Evolutionary conservation across 1,284 basidiomycete genomes (phyloP).

Genomic region (Trichosporon inkin): DNA sequence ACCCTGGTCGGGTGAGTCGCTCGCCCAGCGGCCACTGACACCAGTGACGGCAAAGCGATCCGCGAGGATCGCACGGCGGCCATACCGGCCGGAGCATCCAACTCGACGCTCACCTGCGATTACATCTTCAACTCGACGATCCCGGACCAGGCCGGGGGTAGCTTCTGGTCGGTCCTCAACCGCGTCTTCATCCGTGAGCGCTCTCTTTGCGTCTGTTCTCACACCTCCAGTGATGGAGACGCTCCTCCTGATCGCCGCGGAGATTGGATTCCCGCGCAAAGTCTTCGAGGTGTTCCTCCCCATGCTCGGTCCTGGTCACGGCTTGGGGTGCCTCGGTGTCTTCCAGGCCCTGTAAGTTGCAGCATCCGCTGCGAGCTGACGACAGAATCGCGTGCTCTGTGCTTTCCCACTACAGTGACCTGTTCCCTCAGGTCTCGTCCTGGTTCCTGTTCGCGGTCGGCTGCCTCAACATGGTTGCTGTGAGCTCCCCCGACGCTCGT

Average conservation of each 20-base stretch:
- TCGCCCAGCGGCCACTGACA: not conserved
- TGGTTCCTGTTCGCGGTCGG: constrained; percentile 82
- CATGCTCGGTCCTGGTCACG: constrained; percentile 75
- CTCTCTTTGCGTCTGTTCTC: not conserved
- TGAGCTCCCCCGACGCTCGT: constrained; percentile 4
- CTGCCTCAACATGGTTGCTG: constrained; percentile 70
- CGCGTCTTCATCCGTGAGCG: constrained; percentile 63
- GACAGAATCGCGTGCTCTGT: constrained; percentile 65
- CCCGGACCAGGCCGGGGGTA: constrained; percentile 77
- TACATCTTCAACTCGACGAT: constrained; percentile 70
- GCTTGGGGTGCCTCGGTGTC: constrained; percentile 73
- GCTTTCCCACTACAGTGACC: constrained; percentile 71
- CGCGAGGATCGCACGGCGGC: not conserved
- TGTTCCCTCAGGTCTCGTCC: constrained; percentile 73
- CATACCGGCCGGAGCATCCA: not conserved
- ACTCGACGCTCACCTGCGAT: constrained; percentile 52
- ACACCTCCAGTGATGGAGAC: constrained; percentile 58
- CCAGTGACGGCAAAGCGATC: constrained; percentile 54
- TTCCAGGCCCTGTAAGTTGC: constrained; percentile 68
- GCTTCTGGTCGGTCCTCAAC: constrained; percentile 79
- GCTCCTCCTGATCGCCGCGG: constrained; percentile 67
- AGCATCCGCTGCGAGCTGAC: not conserved
- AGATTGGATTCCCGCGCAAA: constrained; percentile 65
- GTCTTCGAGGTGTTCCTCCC: constrained; percentile 78
- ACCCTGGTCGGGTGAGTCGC: constrained; percentile 62